These are phyloP conservation scores for Clarireedia hainanense DNA, from an alignment of 2,329 filamentous ascomycete genomes.

Conservation along the genomic window DNA sequence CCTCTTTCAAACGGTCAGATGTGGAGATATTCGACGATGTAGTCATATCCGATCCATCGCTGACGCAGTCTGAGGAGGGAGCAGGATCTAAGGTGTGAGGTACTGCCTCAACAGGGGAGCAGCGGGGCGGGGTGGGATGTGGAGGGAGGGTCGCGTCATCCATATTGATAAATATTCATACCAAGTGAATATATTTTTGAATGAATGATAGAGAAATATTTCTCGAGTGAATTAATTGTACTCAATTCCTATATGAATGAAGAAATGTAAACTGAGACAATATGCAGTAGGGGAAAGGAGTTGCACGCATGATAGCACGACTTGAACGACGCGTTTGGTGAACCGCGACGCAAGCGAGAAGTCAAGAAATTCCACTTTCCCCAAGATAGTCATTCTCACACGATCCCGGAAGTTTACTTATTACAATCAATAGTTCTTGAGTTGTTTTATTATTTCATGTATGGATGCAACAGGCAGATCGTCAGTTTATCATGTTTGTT, in stretches of 20 bases:
- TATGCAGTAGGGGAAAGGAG: not conserved
- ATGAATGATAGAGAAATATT: not conserved
- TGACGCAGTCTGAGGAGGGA: slow-evolving; percentile 13
- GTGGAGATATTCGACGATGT: slow-evolving; percentile 14
- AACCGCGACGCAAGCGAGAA: slow-evolving; percentile 11
- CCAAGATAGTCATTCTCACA: not conserved
- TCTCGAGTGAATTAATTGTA: not conserved
- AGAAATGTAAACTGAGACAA: not conserved
- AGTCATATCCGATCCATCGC: slow-evolving; percentile 16
- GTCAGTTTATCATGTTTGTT: too few relatives aligned
- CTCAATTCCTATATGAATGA: not conserved
- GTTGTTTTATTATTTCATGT: not conserved
- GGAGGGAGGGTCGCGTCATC: slow-evolving; percentile 27
- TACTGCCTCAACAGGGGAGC: slow-evolving; percentile 8
- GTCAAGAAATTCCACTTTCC: slow-evolving; percentile 2
- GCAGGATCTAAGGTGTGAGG: slow-evolving; percentile 11
- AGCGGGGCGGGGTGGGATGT: slow-evolving; percentile 20
- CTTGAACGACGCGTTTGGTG: slow-evolving; percentile 8
- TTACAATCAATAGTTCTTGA: not conserved
- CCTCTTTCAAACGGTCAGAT: slow-evolving; percentile 17
- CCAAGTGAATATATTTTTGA: not conserved
- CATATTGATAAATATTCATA: slow-evolving; percentile 17
- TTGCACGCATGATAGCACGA: not conserved
- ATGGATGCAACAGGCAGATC: not conserved
- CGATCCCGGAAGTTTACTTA: not conserved